These are phyloP conservation scores for Aspergillus alliaceus DNA, from an alignment of 2,329 filamentous ascomycete species.

Conservation along the genomic window DNA sequence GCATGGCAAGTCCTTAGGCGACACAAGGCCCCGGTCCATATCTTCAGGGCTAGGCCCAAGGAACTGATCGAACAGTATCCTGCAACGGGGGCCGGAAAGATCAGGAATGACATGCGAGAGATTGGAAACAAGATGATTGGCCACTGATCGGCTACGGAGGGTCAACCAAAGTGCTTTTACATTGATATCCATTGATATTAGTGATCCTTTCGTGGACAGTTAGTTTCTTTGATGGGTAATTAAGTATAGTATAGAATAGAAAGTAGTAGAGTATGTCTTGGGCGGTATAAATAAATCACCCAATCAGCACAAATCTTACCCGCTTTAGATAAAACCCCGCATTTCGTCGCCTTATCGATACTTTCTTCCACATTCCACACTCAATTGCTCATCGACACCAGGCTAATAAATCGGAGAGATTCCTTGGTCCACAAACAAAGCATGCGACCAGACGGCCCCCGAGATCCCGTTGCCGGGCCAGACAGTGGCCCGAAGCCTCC, in stretches of 20 bases:
- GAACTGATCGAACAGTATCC: slow-evolving; percentile 54
- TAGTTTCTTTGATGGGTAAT: too few relatives aligned
- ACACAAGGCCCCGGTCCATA: slow-evolving; percentile 65
- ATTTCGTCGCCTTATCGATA: neutral
- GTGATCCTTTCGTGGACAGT: too few relatives aligned
- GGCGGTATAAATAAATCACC: too few relatives aligned
- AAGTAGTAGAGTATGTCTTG: too few relatives aligned
- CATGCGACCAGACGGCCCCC: slow-evolving; percentile 54
- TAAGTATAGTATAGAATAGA: too few relatives aligned
- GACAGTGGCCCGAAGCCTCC: slow-evolving; percentile 72
- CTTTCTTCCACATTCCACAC: neutral
- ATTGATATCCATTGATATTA: too few relatives aligned
- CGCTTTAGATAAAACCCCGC: too few relatives aligned
- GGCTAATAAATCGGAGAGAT: neutral
- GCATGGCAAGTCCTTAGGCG: slow-evolving; percentile 57
- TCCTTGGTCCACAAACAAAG: slow-evolving; percentile 1
- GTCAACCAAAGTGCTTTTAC: neutral
- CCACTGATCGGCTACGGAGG: neutral
- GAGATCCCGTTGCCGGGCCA: slow-evolving; percentile 71
- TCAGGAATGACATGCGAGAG: slow-evolving; percentile 58
- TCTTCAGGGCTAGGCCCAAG: slow-evolving; percentile 69
- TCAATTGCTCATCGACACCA: neutral
- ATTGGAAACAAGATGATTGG: slow-evolving; percentile 26
- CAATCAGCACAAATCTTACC: too few relatives aligned
- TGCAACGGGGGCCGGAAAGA: slow-evolving; percentile 67